Base-by-base conservation (phyloP, 345 rosid genomes). In the Raphanus raphanistrum region DNA sequence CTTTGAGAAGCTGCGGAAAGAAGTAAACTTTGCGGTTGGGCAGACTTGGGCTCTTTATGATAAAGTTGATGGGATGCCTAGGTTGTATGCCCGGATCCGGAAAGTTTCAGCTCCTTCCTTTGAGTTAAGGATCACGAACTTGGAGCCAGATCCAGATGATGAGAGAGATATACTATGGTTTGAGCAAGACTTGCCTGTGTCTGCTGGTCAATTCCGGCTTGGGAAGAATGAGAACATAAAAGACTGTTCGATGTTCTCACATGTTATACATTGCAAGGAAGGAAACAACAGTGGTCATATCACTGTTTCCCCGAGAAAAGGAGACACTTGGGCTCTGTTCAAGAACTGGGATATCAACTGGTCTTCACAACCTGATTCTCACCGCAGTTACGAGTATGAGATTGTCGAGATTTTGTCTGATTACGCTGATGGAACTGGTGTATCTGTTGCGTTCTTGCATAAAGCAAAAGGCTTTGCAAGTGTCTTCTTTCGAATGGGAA, bases 11-110 rank as follows among this genome's bases (percentile, higher is more conserved):
- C 71, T 66, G 52, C 75, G 88, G 81, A 63, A 71, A 63, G 85
- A 78, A 28, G 81, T 31, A 16, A 74, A 86, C 71, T 91, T 89
- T 73, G 52, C 70, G 6, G 83, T 12, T 17, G 92, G 91, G 16
- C 90, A 88, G 86, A 81, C 77, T 6, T 89, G 93, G 97, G 92
- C 93, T 63, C n/a, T 72, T 38, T 87, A 86, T 77, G 92, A 89
- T 76, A 3, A 63, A 41, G 88, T 1, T 0, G 59, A 85, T 79
- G 90, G 80, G 36, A 83, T 89, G 95, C 97, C 97, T 77, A 85
- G 97, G 72, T 81, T 76, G 80, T 91, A 91, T 80, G 98, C 88
- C 80, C 87, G 50, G 41, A 84, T 66, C 66, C 80, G 68, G 61
- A 88, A 84, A 72, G 84, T 86, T 28, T 52, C 72, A 71, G 57